phyloP scores from a whole-genome alignment of 1,139 yeast species.

The Pichia sp. region DNA sequence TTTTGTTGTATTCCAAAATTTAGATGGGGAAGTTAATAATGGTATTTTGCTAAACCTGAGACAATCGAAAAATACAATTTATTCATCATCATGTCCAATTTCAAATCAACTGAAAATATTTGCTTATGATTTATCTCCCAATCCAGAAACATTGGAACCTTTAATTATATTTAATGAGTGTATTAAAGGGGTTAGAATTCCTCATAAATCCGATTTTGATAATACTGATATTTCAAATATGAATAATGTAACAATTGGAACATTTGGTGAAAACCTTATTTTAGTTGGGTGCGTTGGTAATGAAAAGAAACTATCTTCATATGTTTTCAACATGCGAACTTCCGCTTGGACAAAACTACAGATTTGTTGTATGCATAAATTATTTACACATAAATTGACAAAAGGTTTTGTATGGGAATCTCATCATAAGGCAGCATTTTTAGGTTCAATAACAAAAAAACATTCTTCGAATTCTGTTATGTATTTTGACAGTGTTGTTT shows the following conservation, averaged over 20 bases:
- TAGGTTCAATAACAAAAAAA: conserved; percentile 47
- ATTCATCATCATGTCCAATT: conserved; percentile 1
- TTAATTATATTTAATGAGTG: conserved; percentile 18
- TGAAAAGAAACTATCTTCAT: conserved; percentile 51
- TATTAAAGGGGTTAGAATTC: conserved; percentile 12
- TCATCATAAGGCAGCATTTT: conserved; percentile 57
- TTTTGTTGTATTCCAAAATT: conserved; percentile 2
- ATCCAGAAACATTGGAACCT: conserved; percentile 14
- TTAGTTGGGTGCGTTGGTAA: conserved; percentile 51
- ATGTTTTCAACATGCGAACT: conserved; percentile 53
- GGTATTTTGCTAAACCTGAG: conserved; percentile 1
- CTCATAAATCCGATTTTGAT: conserved; percentile 4
- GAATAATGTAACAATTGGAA: conserved; percentile 51
- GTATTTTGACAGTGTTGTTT: conserved; percentile 49
- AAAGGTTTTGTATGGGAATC: conserved; percentile 69
- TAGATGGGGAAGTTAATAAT: neutral
- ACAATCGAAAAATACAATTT: conserved; percentile 5
- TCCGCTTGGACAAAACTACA: conserved; percentile 62
- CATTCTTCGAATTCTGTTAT: conserved; percentile 48
- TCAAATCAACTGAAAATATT: conserved; percentile 4
- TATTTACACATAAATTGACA: conserved; percentile 55
- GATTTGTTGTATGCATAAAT: conserved; percentile 48
- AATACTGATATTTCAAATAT: conserved; percentile 21
- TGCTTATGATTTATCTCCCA: conserved; percentile 12
- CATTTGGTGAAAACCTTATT: conserved; percentile 58